These are phyloP conservation scores for Pythium graminicola DNA, from an alignment of 352 stramenopile species.

Conservation along the genomic window DNA sequence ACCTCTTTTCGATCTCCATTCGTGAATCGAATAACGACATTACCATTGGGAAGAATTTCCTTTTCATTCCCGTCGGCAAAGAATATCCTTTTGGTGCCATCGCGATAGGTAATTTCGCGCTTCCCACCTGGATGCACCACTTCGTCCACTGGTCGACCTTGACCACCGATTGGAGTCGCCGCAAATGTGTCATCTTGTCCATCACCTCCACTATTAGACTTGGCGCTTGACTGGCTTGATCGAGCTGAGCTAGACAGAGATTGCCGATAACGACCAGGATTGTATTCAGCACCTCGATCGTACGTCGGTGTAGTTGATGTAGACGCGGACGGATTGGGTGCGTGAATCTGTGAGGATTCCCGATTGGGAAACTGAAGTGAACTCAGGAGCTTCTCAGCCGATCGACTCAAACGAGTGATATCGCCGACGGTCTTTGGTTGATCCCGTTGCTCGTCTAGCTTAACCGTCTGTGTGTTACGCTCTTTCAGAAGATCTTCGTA, in stretches of 20 bases:
- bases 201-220: background rate
- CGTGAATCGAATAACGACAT: slow-evolving; percentile 85
- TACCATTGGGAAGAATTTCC: slow-evolving; percentile 85
- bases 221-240: background rate
- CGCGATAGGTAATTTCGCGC: slow-evolving; percentile 46
- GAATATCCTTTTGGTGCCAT: slow-evolving; percentile 65
- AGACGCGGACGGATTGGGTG: background rate
- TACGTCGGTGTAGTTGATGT: slow-evolving; percentile 4
- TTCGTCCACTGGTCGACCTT: slow-evolving; percentile 25
- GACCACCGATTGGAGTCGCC: background rate
- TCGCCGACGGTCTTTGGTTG: slow-evolving; percentile 14
- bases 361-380: background rate
- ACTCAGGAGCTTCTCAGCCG: slow-evolving; percentile 18
- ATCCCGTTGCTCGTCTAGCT: background rate
- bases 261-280: slow-evolving; percentile 15
- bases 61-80: slow-evolving; percentile 94
- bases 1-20: slow-evolving; percentile 96
- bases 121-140: slow-evolving; percentile 53
- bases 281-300: slow-evolving; percentile 9
- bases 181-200: background rate
- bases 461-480: slow-evolving; percentile 30
- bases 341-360: background rate
- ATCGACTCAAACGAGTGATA: slow-evolving; percentile 5
- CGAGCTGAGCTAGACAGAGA: background rate
- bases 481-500: slow-evolving; percentile 49